phyloP scores from a whole-genome alignment of 129 eudicot genomes.

The Sambucus nigra region DNA sequence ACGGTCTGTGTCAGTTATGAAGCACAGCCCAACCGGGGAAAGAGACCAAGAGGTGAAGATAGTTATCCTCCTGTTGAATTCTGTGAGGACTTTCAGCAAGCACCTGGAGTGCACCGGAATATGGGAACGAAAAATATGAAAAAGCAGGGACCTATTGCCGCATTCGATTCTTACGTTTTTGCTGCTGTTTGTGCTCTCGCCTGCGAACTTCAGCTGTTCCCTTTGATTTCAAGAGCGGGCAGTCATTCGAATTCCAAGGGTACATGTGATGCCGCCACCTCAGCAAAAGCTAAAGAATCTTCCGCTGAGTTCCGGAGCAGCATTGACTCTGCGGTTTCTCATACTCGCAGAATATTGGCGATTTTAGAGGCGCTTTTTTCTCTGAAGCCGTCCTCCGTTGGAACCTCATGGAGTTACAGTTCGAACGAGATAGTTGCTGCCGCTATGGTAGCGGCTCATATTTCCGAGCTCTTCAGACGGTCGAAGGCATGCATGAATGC shows the following conservation, averaged over 20 bases:
- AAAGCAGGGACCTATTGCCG: conserved; percentile 74
- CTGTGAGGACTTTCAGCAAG: conserved; percentile 19
- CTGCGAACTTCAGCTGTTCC: conserved; percentile 82
- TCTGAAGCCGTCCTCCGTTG: conserved; percentile 83
- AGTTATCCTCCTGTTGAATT: conserved; percentile 17
- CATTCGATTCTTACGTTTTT: conserved; percentile 86
- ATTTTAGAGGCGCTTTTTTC: conserved; percentile 87
- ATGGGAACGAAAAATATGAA: conserved; percentile 30
- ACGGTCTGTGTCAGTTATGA: conserved; percentile 96
- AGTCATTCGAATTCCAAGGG: conserved; percentile 20
- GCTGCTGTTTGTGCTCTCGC: conserved; percentile 92
- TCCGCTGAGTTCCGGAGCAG: conserved; percentile 37
- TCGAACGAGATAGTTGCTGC: conserved; percentile 98
- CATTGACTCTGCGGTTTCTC: conserved; percentile 63
- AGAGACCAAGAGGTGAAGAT: conserved; percentile 54
- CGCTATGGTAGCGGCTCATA: conserved; percentile 98
- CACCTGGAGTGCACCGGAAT: conserved; percentile 26
- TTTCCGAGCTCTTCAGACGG: conserved; percentile 77
- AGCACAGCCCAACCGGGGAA: conserved; percentile 64
- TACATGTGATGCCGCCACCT: conserved; percentile 15
- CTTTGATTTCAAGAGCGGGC: conserved; percentile 47
- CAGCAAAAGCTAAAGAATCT: conserved; percentile 40
- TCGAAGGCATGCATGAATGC: conserved; percentile 90
- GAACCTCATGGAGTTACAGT: conserved; percentile 92
- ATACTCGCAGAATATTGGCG: conserved; percentile 64